A percentile compares a stretch with the other conserved stretches of the same genome.
Conservation (phyloP, 106 monocot species). For the Dendrobium huoshanense region DNA sequence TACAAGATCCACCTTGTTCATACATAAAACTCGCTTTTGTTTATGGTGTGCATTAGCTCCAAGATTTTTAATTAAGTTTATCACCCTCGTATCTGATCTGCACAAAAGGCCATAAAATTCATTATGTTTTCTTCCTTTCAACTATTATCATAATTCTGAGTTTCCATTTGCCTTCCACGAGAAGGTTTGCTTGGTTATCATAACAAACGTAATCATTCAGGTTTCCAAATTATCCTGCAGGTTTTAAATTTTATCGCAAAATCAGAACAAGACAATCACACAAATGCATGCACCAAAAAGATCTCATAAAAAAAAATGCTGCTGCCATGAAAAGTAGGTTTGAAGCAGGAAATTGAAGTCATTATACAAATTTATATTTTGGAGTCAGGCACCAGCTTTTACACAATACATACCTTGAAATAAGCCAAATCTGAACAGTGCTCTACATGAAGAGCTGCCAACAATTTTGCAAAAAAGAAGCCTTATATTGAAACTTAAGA, state of each 20-base stretch:
- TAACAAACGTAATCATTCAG: background rate
- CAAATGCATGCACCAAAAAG: background rate
- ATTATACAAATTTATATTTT: background rate
- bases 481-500: background rate
- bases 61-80: constrained; percentile 72
- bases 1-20: constrained; percentile 96
- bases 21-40: constrained; percentile 84
- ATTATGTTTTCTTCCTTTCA: background rate
- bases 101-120: constrained; percentile 4
- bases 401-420: background rate
- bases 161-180: background rate
- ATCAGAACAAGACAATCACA: background rate
- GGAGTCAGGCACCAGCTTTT: background rate
- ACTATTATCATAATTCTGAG: background rate
- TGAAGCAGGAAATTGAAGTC: background rate
- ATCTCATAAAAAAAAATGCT: background rate
- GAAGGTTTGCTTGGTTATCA: background rate
- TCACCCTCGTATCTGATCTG: constrained; percentile 75
- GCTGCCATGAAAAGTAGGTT: background rate
- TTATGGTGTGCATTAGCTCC: constrained; percentile 49
- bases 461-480: background rate
- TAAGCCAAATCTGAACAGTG: background rate
- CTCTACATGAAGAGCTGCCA: background rate
- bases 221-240: background rate
- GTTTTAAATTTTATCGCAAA: background rate